These are phyloP conservation scores for Umbelopsis ramanniana DNA, from an alignment of 192 early-diverging fungal species.

Conservation along the genomic window DNA sequence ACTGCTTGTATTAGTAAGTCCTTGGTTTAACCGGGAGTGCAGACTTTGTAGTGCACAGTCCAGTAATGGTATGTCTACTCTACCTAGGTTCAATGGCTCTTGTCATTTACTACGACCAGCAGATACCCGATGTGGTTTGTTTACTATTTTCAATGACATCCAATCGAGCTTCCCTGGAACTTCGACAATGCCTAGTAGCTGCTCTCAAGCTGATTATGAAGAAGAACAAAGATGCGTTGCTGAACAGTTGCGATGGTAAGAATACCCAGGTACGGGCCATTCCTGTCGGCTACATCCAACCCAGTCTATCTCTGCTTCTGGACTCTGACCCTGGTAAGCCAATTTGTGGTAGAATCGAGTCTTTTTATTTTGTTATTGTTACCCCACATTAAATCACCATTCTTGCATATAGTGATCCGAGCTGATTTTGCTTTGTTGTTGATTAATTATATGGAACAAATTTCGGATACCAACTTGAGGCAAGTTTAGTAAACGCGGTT, in stretches of 20 bases:
- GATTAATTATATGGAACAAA: conserved; percentile 5
- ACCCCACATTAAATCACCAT: background rate
- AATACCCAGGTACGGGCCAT: background rate
- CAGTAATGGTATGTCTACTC: no score
- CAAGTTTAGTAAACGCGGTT: background rate
- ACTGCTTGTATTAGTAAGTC: conserved; percentile 16
- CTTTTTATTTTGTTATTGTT: background rate
- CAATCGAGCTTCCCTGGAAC: background rate
- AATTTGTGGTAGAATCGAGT: no score
- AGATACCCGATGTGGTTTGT: background rate
- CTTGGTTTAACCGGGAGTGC: background rate
- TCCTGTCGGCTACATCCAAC: background rate
- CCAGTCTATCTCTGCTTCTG: background rate
- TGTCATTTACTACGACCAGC: conserved; percentile 7
- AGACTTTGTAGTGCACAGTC: background rate
- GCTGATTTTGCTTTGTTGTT: conserved; percentile 7
- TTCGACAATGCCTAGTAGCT: background rate
- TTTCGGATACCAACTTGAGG: background rate
- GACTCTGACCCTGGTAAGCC: conserved; percentile 6
- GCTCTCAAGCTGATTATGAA: conserved; percentile 17
- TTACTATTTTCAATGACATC: background rate
- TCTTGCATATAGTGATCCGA: background rate
- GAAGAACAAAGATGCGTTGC: background rate
- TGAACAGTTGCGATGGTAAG: background rate
- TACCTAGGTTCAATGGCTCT: background rate